Percentiles rank a stretch among this genome's conserved stretches.
These are phyloP conservation scores for Ramaria sp. DNA, from an alignment of 768 basidiomycete genomes.

Conservation along the genomic window DNA sequence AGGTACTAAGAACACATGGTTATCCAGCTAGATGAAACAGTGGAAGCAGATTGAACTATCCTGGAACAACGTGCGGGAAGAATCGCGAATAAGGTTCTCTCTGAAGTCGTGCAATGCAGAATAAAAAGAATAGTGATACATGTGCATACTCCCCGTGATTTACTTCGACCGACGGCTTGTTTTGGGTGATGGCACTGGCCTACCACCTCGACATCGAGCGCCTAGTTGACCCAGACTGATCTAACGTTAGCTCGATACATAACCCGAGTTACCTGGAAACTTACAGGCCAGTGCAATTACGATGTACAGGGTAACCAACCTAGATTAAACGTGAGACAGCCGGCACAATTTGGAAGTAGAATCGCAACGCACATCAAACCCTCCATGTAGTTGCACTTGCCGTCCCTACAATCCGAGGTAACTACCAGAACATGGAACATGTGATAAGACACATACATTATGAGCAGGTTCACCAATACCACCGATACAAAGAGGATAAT, in stretches of 20 bases:
- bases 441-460: conserved; percentile 38
- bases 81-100: too few relatives aligned
- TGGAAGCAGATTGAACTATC: too few relatives aligned
- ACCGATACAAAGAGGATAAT: conserved; percentile 81
- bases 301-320: conserved; percentile 52
- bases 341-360: not conserved
- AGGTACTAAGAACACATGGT: too few relatives aligned
- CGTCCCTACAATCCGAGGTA: conserved; percentile 40
- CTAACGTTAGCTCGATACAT: not conserved
- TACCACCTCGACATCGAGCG: not conserved
- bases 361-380: conserved; percentile 50
- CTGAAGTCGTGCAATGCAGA: too few relatives aligned
- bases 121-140: too few relatives aligned
- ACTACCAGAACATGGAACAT: not conserved
- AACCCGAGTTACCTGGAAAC: conserved; percentile 18
- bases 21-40: too few relatives aligned
- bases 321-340: conserved; percentile 1
- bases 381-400: conserved; percentile 88
- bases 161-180: too few relatives aligned
- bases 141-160: too few relatives aligned
- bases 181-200: not conserved
- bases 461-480: conserved; percentile 74
- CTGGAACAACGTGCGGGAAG: too few relatives aligned
- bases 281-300: conserved; percentile 74
- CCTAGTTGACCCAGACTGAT: conserved; percentile 37